Evolutionary conservation across 306 rosid species (phyloP).

Genomic region (Trifolium dubium): DNA sequence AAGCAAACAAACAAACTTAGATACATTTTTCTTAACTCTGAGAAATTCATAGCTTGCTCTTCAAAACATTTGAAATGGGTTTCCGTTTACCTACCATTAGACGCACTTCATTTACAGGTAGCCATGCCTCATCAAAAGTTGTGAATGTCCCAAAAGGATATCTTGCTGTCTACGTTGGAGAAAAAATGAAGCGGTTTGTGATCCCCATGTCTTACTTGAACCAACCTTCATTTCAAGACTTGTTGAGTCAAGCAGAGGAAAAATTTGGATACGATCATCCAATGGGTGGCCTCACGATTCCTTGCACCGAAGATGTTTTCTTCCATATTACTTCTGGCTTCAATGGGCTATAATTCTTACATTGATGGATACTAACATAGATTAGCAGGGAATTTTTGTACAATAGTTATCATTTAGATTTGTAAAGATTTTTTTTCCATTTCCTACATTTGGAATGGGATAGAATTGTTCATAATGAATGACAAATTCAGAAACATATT

Average conservation of each 20-base stretch:
- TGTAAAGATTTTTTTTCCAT: background rate
- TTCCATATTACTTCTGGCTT: slow-evolving; percentile 15
- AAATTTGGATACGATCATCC: slow-evolving; percentile 17
- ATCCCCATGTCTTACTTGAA: slow-evolving; percentile 13
- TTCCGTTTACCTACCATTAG: slow-evolving; percentile 24
- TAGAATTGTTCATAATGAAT: background rate
- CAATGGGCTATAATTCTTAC: background rate
- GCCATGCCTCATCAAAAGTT: slow-evolving; percentile 7
- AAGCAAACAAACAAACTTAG: no score
- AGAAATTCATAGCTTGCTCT: background rate
- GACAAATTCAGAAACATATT: background rate
- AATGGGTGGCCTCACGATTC: slow-evolving; percentile 18
- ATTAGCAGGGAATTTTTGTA: slow-evolving; percentile 2
- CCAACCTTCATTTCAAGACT: slow-evolving; percentile 26
- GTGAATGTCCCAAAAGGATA: slow-evolving; percentile 20
- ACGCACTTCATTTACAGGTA: background rate
- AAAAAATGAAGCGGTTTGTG: slow-evolving; percentile 7
- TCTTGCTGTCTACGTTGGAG: slow-evolving; percentile 20
- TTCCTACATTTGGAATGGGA: background rate
- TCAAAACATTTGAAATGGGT: slow-evolving; percentile 26
- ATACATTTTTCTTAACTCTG: background rate
- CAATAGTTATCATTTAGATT: background rate
- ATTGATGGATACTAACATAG: background rate
- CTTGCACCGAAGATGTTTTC: slow-evolving; percentile 4
- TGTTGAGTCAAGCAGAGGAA: slow-evolving; percentile 11